Evolutionary conservation across 1,139 yeast genomes (phyloP), one percentile per base, ranked within the genome.

Genomic region (Petasospora fabianii): DNA sequence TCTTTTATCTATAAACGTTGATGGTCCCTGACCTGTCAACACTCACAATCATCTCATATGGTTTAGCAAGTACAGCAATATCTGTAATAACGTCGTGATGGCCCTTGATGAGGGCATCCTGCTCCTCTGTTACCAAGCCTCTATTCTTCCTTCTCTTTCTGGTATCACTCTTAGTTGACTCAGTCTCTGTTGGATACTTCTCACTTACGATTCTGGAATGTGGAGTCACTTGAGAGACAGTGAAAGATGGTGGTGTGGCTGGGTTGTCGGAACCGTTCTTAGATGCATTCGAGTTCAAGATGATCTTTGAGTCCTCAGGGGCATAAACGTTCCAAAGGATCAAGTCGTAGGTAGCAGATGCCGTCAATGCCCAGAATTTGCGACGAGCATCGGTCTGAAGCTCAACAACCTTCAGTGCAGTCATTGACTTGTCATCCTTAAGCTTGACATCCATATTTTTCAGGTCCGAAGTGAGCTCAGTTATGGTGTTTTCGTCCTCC

Each of bases 11-110:
- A 58, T 72, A 79, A 3, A 84, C 71, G 53, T 75, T 76, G 28
- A 84, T 66, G 7, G 64, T 64, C 0, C 94, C 94, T 33, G 73
- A 65, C 36, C 85, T 58, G 51, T 83, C 92, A 3, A 67, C 85
- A 1, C 83, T 68, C 1, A 84, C 62, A 6, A 83, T 57, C 79
- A 83, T 72, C 34, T 73, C 75, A 48, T 69, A 77, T 0, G 92
- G 90, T 14, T 60, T 58, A 10, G 62, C 52, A 15, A 77, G 47
- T 14, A 73, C 49, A 0, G 69, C 72, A 11, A 82, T 59, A 30
- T 67, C 81, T 3, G 69, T 71, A 22, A 83, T 65, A 3, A 64
- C 53, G 46, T 80, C 84, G 33, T 62, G 68, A 38, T 75, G 80
- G 34, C 60, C 61, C 36, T 62, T 61, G 29, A 69, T 59, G 30